phyloP scores from a whole-genome alignment of 495 filamentous ascomycete genomes.

The Cercophora samala region DNA sequence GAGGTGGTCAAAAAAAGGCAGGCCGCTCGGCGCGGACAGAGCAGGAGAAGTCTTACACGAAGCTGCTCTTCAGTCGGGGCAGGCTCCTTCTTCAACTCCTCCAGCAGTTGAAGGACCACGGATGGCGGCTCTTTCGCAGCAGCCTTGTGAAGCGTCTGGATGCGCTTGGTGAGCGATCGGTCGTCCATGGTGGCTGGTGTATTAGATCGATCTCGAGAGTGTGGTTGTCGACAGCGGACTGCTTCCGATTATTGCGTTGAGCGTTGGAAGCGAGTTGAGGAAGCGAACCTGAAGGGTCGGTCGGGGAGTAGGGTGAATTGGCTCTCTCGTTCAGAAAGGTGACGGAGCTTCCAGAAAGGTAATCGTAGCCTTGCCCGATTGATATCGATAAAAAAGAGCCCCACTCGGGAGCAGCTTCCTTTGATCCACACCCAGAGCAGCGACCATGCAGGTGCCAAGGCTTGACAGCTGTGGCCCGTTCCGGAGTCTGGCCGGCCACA shows the following conservation, averaged over 20 bases:
- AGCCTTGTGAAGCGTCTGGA: constrained; percentile 74
- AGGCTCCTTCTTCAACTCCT: constrained; percentile 71
- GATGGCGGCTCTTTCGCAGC: constrained; percentile 62
- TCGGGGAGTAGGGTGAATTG: not conserved
- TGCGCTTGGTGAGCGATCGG: constrained; percentile 69
- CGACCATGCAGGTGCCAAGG: not conserved
- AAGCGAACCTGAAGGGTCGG: too few relatives aligned
- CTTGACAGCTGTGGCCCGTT: not conserved
- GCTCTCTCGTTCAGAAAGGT: not conserved
- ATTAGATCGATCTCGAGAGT: too few relatives aligned
- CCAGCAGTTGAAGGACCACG: constrained; percentile 65
- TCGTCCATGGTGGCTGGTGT: constrained; percentile 63
- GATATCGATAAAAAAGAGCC: not conserved
- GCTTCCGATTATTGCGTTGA: too few relatives aligned
- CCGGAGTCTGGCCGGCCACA: not conserved
- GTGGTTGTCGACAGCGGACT: not conserved
- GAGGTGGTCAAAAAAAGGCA: not conserved
- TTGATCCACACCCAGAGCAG: not conserved
- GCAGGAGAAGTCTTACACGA: constrained; percentile 46
- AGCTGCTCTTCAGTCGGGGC: constrained; percentile 83
- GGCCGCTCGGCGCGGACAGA: too few relatives aligned
- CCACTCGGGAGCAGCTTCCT: not conserved
- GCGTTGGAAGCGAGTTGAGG: too few relatives aligned
- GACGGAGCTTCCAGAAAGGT: not conserved
- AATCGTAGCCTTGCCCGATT: not conserved